Conservation (phyloP, 2,329 filamentous ascomycete genomes). For the Thermothelomyces thermophilus region DNA sequence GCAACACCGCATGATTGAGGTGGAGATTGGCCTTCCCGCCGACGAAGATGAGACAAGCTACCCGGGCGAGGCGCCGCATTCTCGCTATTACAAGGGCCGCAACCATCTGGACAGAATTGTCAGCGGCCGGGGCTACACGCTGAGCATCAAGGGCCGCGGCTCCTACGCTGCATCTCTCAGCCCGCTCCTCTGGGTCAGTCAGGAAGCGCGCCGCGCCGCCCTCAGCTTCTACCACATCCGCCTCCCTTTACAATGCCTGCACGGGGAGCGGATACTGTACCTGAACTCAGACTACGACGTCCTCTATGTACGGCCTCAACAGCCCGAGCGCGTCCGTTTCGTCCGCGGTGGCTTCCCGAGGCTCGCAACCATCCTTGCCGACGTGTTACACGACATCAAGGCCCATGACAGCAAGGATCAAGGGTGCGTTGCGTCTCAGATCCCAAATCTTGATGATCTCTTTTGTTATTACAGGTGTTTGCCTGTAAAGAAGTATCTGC, state of each 20-base stretch:
- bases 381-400: constrained; percentile 15
- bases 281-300: constrained; percentile 15
- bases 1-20: background rate
- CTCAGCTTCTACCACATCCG: constrained; percentile 12
- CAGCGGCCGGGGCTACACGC: constrained; percentile 8
- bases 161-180: background rate
- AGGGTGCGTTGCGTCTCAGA: constrained; percentile 9
- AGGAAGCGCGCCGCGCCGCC: constrained; percentile 9
- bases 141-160: background rate
- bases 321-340: no score
- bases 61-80: background rate
- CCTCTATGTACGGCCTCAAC: background rate
- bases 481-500: no score
- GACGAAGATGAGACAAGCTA: background rate
- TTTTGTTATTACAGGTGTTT: no score
- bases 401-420: constrained; percentile 15
- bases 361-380: background rate
- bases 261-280: background rate
- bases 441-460: no score
- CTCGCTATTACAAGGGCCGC: background rate
- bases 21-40: background rate
- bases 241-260: background rate
- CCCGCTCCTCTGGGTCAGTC: constrained; percentile 14
- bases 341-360: background rate
- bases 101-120: constrained; percentile 6